Evolutionary conservation across 2,329 filamentous ascomycete genomes (phyloP).

Genomic region (Verticillium albo-atrum): DNA sequence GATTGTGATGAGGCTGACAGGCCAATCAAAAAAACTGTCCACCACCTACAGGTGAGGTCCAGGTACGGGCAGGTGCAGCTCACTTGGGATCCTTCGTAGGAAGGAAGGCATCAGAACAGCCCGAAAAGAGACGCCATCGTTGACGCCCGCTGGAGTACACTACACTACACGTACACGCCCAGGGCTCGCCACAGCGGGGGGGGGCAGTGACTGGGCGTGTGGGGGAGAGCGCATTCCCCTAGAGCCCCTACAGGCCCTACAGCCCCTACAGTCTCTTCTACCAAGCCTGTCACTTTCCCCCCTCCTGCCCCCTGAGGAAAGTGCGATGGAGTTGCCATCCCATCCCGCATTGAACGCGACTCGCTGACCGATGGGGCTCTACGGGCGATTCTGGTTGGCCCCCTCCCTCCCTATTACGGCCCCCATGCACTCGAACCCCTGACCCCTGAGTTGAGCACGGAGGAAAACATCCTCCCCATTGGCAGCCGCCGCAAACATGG

Average conservation of each 20-base stretch:
- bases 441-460: not conserved
- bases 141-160: not conserved
- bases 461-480: not conserved
- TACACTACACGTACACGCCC: no score
- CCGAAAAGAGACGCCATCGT: not conserved
- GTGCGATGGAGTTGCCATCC: not conserved
- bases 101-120: not conserved
- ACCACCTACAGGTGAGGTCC: not conserved
- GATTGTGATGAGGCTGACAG: constrained; percentile 1
- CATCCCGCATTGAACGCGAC: not conserved
- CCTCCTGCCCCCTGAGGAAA: not conserved
- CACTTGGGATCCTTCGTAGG: not conserved
- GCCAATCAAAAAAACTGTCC: not conserved
- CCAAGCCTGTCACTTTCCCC: not conserved
- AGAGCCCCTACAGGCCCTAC: not conserved
- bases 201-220: not conserved
- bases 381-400: not conserved
- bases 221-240: not conserved
- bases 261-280: not conserved
- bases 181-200: not conserved
- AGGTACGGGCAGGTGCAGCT: not conserved
- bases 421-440: not conserved
- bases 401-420: not conserved
- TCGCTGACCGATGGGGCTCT: not conserved
- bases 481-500: not conserved